Evolutionary conservation across 2,329 filamentous ascomycete species (phyloP), one percentile per base, ranked within the genome.

Genomic region (Neoascochyta sp.): DNA sequence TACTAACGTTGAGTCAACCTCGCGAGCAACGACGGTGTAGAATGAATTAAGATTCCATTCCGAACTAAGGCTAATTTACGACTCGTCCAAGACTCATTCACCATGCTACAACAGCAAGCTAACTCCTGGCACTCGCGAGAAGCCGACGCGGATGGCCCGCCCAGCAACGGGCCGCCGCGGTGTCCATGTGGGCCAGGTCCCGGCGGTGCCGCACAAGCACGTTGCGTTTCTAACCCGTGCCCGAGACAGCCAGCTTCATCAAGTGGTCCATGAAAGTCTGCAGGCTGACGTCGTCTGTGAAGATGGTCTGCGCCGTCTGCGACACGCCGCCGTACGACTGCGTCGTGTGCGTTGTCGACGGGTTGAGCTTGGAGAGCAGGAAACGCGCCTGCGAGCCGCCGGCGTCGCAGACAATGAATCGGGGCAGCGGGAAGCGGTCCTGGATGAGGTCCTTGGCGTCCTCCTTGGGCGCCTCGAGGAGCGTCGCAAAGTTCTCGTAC

Each of bases 241-340:
- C 60, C 7, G 56, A 58, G 5, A 63, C 60, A 9, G 60, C 60
- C 34, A 63, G 43, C 86, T 98, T 98, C 92, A 98, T 98, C 62
- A 98, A 71, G 68, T 96, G 89, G 56, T 98, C 92, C 92, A 98
- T 98, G 62, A 98, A 98, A 1, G 90, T 96, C 66, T 96, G 90
- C 59, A 98, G 70, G 32, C 88, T 95, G 32, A 98, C 92, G 64
- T 98, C 92, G 57, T 98, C 92, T 1, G 92, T 98, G 69, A 98
- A 98, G 53, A 98, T 98, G 4, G 92, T 98, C 66, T 98, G 92
- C 7, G 90, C 89, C 25, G 84, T 89, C 56, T 90, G 86, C 16
- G 84, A 80, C 27, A 90, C 85, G 40, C 88, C 89, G 33, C 92
- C 92, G 57, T 95, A 96, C 9, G 86, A 84, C 30, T 87, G 86